phyloP scores from a whole-genome alignment of 805 yeast genomes.

The Candida odintsovae region DNA sequence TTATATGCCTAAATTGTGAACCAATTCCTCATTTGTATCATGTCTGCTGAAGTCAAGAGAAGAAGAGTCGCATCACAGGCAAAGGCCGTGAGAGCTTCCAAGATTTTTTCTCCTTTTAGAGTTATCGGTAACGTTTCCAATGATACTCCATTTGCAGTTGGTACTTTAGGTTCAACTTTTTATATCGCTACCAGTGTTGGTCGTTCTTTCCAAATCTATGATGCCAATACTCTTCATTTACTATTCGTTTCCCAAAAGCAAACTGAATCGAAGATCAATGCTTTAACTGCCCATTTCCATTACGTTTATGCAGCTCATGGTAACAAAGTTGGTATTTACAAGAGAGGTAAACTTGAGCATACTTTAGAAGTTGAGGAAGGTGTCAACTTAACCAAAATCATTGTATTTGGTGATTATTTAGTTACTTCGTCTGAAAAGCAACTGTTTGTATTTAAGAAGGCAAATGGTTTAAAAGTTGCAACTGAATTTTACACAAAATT shows the following conservation, averaged over 20 bases:
- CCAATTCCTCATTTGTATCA: background rate
- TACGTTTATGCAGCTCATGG: conserved; percentile 76
- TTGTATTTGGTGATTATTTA: conserved; percentile 74
- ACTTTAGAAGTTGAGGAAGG: conserved; percentile 30
- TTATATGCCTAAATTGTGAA: background rate
- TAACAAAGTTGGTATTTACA: conserved; percentile 66
- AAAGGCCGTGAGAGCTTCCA: conserved; percentile 32
- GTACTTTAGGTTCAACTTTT: conserved; percentile 82
- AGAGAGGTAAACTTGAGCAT: conserved; percentile 63
- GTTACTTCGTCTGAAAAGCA: conserved; percentile 48
- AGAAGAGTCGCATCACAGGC: conserved; percentile 9
- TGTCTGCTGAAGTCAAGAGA: conserved; percentile 12
- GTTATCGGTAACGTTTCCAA: conserved; percentile 90
- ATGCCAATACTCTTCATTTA: conserved; percentile 78
- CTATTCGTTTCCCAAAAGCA: conserved; percentile 81
- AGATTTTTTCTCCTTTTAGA: conserved; percentile 80
- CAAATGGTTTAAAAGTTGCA: conserved; percentile 37
- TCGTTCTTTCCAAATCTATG: conserved; percentile 84
- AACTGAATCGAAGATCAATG: conserved; percentile 63
- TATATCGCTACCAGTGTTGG: conserved; percentile 90
- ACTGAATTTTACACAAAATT: conserved; percentile 67
- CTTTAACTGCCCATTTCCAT: conserved; percentile 77
- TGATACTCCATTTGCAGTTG: conserved; percentile 78
- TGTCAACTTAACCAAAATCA: conserved; percentile 40
- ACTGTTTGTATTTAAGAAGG: conserved; percentile 51